phyloP scores from a whole-genome alignment of 2,329 filamentous ascomycete species.

The Fusarium miscanthi region DNA sequence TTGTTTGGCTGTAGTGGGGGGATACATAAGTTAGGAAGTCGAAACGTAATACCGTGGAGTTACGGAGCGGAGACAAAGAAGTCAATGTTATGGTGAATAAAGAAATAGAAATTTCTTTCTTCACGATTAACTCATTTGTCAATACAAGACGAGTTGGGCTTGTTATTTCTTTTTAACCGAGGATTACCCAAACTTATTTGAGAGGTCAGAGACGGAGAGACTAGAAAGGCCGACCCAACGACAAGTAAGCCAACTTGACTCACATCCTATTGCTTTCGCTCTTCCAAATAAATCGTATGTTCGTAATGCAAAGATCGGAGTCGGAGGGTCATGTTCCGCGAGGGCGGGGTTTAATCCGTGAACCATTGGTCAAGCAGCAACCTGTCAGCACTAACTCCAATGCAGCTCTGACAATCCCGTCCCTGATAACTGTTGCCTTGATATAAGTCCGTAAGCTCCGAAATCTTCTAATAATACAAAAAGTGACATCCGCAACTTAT shows the following conservation, averaged over 20 bases:
- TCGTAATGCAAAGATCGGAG: neutral
- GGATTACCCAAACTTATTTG: no score
- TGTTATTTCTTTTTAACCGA: no score
- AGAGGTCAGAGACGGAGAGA: neutral
- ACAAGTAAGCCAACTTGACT: fast-evolving
- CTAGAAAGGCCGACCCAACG: fast-evolving
- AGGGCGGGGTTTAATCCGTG: neutral
- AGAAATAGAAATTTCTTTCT: no score
- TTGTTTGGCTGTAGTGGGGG: fast-evolving
- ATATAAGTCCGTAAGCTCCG: fast-evolving
- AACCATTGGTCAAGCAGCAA: neutral
- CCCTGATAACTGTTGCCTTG: neutral
- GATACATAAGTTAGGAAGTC: no score
- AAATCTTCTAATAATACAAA: neutral
- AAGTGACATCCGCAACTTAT: fast-evolving
- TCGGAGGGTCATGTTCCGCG: neutral
- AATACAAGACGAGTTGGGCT: no score
- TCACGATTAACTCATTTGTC: no score
- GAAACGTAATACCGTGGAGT: no score
- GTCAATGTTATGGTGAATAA: no score
- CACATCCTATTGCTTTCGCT: fast-evolving
- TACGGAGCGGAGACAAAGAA: no score
- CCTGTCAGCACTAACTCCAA: neutral
- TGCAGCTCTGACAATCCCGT: neutral
- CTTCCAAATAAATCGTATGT: neutral